Conservation (phyloP, 495 filamentous ascomycete species). For the Lepidopterella palustris region DNA sequence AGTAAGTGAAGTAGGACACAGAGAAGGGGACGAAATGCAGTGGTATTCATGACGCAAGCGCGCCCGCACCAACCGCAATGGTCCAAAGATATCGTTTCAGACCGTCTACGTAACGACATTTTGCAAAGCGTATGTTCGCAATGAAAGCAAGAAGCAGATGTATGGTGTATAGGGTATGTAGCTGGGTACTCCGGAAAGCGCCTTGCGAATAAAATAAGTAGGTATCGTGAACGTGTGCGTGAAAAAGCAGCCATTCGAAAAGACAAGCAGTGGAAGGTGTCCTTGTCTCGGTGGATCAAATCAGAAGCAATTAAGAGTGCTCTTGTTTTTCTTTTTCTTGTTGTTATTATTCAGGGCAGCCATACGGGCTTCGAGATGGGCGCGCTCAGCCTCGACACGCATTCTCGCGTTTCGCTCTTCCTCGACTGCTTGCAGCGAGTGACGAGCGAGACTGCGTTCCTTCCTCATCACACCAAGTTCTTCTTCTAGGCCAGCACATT, state of each 20-base stretch:
- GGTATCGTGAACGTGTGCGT: constrained; percentile 1
- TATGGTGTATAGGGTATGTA: constrained; percentile 1
- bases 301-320: constrained; percentile 94
- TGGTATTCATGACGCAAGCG: not conserved
- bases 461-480: constrained; percentile 70
- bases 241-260: not conserved
- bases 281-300: not conserved
- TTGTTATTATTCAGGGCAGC: constrained; percentile 54
- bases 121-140: not conserved
- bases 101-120: constrained; percentile 5
- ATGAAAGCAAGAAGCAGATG: constrained; percentile 1
- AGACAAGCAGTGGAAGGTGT: not conserved
- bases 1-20: not conserved
- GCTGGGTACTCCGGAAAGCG: not conserved
- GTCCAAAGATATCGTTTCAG: constrained; percentile 1
- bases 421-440: constrained; percentile 86
- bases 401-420: constrained; percentile 82
- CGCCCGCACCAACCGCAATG: not conserved
- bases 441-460: constrained; percentile 62
- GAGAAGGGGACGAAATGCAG: not conserved
- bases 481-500: constrained; percentile 66
- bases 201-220: not conserved
- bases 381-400: constrained; percentile 81
- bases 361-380: constrained; percentile 90
- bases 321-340: constrained; percentile 89